Evolutionary conservation across 805 yeast species (phyloP).

Genomic region (Komagataella phaffii): DNA sequence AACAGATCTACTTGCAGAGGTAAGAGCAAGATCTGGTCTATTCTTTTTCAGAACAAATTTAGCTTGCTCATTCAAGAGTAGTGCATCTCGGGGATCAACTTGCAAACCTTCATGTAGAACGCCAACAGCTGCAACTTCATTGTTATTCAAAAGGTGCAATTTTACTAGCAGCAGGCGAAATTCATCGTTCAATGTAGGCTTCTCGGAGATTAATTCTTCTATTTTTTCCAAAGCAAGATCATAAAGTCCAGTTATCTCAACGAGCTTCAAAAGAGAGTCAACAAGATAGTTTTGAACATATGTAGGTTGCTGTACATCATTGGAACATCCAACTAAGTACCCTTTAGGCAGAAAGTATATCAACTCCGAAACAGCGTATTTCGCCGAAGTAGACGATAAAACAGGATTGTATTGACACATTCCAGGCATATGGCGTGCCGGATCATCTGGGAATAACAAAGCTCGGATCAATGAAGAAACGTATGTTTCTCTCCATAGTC

Average conservation of each 20-base stretch:
- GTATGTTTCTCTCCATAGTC: conserved; percentile 48
- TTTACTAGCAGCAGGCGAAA: conserved; percentile 25
- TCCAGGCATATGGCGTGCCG: conserved; percentile 45
- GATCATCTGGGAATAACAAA: conserved; percentile 36
- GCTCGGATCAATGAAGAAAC: conserved; percentile 46
- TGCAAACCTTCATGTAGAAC: conserved; percentile 25
- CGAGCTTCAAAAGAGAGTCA: conserved; percentile 30
- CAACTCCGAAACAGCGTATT: conserved; percentile 22
- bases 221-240: conserved; percentile 26
- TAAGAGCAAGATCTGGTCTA: conserved; percentile 40
- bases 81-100: conserved; percentile 38
- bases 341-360: conserved; percentile 35
- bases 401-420: conserved; percentile 34
- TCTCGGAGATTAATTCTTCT: conserved; percentile 6
- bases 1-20: conserved; percentile 46
- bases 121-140: conserved; percentile 34
- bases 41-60: conserved; percentile 43
- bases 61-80: conserved; percentile 49
- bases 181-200: conserved; percentile 6
- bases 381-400: conserved; percentile 20
- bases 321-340: conserved; percentile 27
- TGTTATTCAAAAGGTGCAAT: conserved; percentile 24
- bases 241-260: conserved; percentile 23
- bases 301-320: conserved; percentile 18
- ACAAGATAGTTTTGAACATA: conserved; percentile 36